Percentiles rank a stretch among this genome's conserved stretches.
These are phyloP conservation scores for Fusarium agapanthi DNA, from an alignment of 2,329 filamentous ascomycete genomes.

Conservation along the genomic window DNA sequence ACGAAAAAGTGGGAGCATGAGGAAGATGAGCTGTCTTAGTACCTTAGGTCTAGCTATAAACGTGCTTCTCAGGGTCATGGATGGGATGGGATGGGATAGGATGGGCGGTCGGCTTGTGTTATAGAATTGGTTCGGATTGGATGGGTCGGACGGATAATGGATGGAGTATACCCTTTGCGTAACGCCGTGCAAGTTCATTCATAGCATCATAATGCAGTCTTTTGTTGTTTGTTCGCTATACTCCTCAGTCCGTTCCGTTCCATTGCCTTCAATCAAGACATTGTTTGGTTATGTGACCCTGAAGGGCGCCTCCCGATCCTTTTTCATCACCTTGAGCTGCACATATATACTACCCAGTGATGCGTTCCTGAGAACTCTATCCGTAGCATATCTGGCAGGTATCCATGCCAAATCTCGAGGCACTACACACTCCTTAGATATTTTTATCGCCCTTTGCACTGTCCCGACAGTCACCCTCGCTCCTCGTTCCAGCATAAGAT, in stretches of 20 bases:
- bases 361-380: accelerated
- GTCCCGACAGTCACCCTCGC: background rate
- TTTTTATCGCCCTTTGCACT: background rate
- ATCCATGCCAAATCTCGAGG: accelerated
- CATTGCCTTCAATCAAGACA: background rate
- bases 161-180: conserved; percentile 2
- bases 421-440: background rate
- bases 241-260: background rate
- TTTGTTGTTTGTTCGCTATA: background rate
- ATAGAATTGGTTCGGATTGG: conserved; percentile 24
- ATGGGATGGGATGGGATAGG: background rate
- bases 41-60: conserved; percentile 5
- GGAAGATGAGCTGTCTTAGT: conserved; percentile 48
- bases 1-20: conserved; percentile 59
- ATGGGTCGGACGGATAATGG: background rate
- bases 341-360: accelerated
- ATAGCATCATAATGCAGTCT: background rate
- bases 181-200: background rate
- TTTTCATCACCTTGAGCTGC: background rate
- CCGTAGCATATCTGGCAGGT: accelerated
- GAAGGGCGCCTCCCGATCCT: background rate
- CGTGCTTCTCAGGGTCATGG: background rate
- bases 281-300: background rate
- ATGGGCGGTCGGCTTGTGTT: background rate
- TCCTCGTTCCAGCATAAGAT: background rate